Conservation (phyloP, 495 filamentous ascomycete genomes). For the Trichoderma parareesei region DNA sequence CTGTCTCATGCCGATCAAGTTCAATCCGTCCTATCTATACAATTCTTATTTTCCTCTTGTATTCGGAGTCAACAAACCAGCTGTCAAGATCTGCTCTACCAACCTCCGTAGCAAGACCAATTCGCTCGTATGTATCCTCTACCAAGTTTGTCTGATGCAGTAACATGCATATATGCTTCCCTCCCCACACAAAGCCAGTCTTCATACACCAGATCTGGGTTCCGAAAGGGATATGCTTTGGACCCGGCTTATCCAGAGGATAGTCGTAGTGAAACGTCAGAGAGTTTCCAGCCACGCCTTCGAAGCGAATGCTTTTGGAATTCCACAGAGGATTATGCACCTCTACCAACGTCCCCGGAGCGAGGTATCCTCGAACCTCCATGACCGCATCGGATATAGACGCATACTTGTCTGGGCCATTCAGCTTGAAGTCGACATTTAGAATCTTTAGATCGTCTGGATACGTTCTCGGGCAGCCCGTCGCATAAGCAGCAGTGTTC, state of each 20-base stretch:
- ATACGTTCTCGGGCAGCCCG: conserved; percentile 7
- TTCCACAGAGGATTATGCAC: neutral
- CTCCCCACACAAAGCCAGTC: conserved; percentile 11
- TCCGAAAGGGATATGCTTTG: neutral
- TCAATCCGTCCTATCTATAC: too few species aligned
- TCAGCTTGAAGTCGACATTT: neutral
- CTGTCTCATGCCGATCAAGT: too few species aligned
- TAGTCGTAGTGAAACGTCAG: conserved; percentile 3
- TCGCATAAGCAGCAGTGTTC: neutral
- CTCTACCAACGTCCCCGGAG: neutral
- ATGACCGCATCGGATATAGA: neutral
- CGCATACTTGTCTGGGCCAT: conserved; percentile 1
- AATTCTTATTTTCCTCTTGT: neutral
- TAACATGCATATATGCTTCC: conserved; percentile 2
- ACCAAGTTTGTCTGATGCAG: neutral
- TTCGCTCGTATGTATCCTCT: neutral
- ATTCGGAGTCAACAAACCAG: neutral
- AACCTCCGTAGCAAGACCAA: neutral
- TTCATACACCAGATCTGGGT: conserved; percentile 8
- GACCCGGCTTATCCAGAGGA: neutral
- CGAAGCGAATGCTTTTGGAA: neutral
- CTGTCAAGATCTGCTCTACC: neutral
- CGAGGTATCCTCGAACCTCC: neutral
- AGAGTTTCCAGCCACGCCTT: neutral
- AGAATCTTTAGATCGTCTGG: conserved; percentile 6